Percentiles rank a stretch among this genome's conserved stretches.
These are phyloP conservation scores for Bullera alba DNA, from an alignment of 768 basidiomycete species.

Conservation along the genomic window DNA sequence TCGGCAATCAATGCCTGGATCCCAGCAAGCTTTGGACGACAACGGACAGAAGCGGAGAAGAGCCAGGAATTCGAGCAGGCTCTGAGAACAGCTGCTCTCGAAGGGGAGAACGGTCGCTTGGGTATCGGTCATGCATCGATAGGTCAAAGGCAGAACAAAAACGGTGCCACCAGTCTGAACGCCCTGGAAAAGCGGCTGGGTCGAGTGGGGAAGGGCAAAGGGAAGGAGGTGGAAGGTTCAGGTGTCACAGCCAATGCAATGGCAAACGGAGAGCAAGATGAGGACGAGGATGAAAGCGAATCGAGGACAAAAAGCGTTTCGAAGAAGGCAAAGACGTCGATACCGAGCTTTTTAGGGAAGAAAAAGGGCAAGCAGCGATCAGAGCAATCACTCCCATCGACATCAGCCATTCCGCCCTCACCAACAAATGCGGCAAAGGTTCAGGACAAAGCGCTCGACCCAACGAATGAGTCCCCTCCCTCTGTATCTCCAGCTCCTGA, in stretches of 20 bases:
- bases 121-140: constrained; percentile 23
- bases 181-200: background rate
- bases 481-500: background rate
- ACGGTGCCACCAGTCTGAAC: background rate
- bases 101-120: constrained; percentile 5
- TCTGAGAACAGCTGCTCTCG: constrained; percentile 1
- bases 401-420: background rate
- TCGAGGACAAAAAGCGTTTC: constrained; percentile 2
- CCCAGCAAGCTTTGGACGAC: constrained; percentile 12
- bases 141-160: background rate
- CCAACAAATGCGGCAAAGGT: background rate
- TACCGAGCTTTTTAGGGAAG: constrained; percentile 7
- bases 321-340: constrained; percentile 6
- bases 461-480: background rate
- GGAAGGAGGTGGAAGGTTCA: background rate
- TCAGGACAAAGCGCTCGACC: background rate
- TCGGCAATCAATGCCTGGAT: constrained; percentile 18
- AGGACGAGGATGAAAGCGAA: constrained; percentile 14
- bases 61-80: constrained; percentile 5
- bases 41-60: constrained; percentile 2
- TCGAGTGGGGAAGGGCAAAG: constrained; percentile 7
- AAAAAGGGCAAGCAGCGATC: constrained; percentile 8
- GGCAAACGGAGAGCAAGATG: constrained; percentile 2
- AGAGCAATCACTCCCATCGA: background rate
- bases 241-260: background rate